Base-by-base conservation (phyloP, 2,329 filamentous ascomycete species). In the Aaosphaeria arxii region DNA sequence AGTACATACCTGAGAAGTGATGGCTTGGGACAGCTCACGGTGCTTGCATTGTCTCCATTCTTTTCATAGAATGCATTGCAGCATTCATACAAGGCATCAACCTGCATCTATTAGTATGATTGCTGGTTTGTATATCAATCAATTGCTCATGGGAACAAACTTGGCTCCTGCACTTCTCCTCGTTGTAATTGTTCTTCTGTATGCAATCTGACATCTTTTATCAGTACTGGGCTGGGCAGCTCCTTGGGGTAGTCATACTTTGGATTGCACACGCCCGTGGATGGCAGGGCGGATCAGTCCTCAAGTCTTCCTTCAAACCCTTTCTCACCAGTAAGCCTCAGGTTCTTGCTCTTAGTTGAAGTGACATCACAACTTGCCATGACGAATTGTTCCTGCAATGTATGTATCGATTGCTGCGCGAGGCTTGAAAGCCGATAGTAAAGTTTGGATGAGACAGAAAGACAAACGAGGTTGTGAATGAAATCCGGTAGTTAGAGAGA, bases 51-150 rank as follows among this genome's bases (percentile, higher is more conserved):
- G 47, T 95, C 86, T 11, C 94, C 91, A 50, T 88, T 82, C 48
- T 82, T 79, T 59, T 86, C 75, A 72, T 99, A 97, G 68, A 97
- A 96, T 9, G 83, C 81, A 62, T 91, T 85, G 71, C 94, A 99
- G 73, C 94, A 99, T 59, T 94, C 87, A 71, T 97, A 99, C 28
- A 99, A 76, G 3, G 90, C 89, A 67, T 92, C 86, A 48, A 99
- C 81, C 63, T 90, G 77, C 13, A 74, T 70, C 2, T 11, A 43
- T 43, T 17, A 30, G 29, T 32, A 11, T 30, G 11, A 17, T 9
- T 24, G 17, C 17, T 24, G 17, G 17, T 24, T 24, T 24, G 17
- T 2, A 9, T 36, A 13, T 13, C 33, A 2, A 36, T 36, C 9
- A 36, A 9, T 13, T 36, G 33, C 33, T 24, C 17, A 24, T 24